Conservation (phyloP, 306 rosid genomes). For the Phaseolus lunatus region DNA sequence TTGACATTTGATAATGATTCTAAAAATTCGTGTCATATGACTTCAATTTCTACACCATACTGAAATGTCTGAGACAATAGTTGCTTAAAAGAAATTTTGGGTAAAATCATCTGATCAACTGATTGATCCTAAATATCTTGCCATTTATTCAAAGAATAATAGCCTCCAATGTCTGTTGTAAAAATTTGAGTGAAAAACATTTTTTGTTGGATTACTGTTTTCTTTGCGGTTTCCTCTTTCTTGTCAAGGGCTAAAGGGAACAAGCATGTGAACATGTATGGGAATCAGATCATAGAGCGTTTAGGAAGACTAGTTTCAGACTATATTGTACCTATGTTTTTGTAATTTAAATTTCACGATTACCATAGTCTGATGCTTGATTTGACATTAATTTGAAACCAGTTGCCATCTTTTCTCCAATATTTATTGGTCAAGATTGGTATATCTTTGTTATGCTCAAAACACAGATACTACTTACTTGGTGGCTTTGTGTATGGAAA, state of each 20-base stretch:
- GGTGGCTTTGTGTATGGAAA: slow-evolving; percentile 6
- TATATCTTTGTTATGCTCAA: slow-evolving; percentile 27
- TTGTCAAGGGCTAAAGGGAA: slow-evolving; percentile 15
- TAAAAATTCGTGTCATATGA: slow-evolving; percentile 14
- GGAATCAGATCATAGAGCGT: slow-evolving; percentile 15
- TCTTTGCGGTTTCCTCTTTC: slow-evolving; percentile 8
- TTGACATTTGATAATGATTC: slow-evolving; percentile 24
- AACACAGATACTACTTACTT: not conserved
- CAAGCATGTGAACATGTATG: slow-evolving; percentile 30
- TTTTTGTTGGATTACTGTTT: slow-evolving; percentile 23
- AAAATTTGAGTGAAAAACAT: slow-evolving; percentile 7
- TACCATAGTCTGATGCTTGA: not conserved
- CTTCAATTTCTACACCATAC: slow-evolving; percentile 9
- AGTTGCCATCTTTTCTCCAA: slow-evolving; percentile 1
- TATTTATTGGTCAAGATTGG: slow-evolving; percentile 25
- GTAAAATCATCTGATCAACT: slow-evolving; percentile 18
- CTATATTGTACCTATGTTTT: not conserved
- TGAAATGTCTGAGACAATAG: not conserved
- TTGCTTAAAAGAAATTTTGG: slow-evolving; percentile 20
- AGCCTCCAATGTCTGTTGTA: slow-evolving; percentile 4
- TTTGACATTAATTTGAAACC: slow-evolving; percentile 22
- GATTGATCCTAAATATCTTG: slow-evolving; percentile 29
- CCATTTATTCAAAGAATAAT: slow-evolving; percentile 31
- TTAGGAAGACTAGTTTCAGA: slow-evolving; percentile 21
- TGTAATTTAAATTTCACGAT: slow-evolving; percentile 17